Base-by-base conservation (phyloP, 2,329 filamentous ascomycete species). In the Tympanopsis confertula region DNA sequence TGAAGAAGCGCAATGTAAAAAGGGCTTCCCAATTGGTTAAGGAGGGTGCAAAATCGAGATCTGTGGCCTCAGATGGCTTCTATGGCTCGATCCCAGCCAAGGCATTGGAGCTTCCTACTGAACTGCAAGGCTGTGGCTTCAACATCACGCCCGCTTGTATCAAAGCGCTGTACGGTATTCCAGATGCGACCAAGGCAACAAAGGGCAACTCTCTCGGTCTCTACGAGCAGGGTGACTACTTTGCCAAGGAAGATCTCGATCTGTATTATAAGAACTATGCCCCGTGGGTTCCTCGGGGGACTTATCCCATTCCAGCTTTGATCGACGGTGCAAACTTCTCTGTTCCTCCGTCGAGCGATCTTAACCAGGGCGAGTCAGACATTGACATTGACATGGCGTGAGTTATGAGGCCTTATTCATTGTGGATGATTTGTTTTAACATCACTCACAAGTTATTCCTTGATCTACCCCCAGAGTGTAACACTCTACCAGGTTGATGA, bases 401-500 rank as follows among this genome's bases (percentile, higher is more conserved):
- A n/a, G n/a, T n/a, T n/a, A n/a, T n/a, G n/a, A n/a, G n/a, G n/a
- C n/a, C n/a, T n/a, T n/a, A n/a, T n/a, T n/a, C n/a, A n/a, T n/a
- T n/a, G n/a, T n/a, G n/a, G n/a, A n/a, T n/a, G n/a, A n/a, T n/a
- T n/a, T n/a, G n/a, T n/a, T n/a, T n/a, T n/a, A n/a, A n/a, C n/a
- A n/a, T n/a, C n/a, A n/a, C n/a, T n/a, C n/a, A n/a, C n/a, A n/a
- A n/a, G n/a, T n/a, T n/a, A 55, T 39, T 53, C 59, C 2, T 48
- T 62, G 33, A 51, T 62, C 35, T 59, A 54, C 28, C 58, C 59
- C 14, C 58, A 62, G 39, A 55, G 46, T 10, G 53, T 54, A 5
- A 56, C 53, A 2, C 43, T 61, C 4, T 62, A 51, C 42, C 56
- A 61, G 45, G 58, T 58, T 1, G 65, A 66, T 39, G 63, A 63